A percentile compares a stretch with the other conserved stretches of the same genome.
Conservation (phyloP, 2,329 filamentous ascomycete genomes). For the Furcasterigmium furcatum region DNA sequence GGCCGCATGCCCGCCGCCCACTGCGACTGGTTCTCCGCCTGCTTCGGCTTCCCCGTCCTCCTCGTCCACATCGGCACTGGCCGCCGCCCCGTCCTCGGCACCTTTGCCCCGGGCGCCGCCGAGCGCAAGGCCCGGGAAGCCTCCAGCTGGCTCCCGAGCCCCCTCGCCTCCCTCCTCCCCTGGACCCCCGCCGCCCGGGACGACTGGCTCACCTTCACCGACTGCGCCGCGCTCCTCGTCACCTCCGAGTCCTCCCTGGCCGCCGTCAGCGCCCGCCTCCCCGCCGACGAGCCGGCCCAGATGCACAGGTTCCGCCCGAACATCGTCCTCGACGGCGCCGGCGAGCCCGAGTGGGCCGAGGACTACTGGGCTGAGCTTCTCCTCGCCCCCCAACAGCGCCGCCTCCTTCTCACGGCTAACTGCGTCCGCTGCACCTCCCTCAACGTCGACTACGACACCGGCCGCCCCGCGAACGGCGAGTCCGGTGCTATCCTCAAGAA, state of each 20-base stretch:
- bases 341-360: slow-evolving; percentile 60
- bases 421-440: slow-evolving; percentile 67
- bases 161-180: slow-evolving; percentile 26
- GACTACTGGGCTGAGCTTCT: slow-evolving; percentile 68
- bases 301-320: slow-evolving; percentile 72
- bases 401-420: slow-evolving; percentile 63
- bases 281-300: slow-evolving; percentile 39
- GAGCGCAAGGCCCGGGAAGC: neutral
- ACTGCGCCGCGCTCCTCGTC: slow-evolving; percentile 73
- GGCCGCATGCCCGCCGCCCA: slow-evolving; percentile 61
- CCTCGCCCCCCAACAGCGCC: slow-evolving; percentile 27
- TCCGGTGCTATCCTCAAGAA: slow-evolving; percentile 64
- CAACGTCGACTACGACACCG: slow-evolving; percentile 69
- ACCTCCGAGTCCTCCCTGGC: slow-evolving; percentile 67
- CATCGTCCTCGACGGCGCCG: slow-evolving; percentile 63
- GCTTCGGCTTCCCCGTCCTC: slow-evolving; percentile 59
- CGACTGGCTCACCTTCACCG: slow-evolving; percentile 64
- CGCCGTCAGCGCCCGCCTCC: slow-evolving; percentile 58
- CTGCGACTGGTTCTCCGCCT: slow-evolving; percentile 64
- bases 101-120: slow-evolving; percentile 31
- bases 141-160: slow-evolving; percentile 17
- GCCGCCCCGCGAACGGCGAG: slow-evolving; percentile 53
- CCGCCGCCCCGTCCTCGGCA: slow-evolving; percentile 59
- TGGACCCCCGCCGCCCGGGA: slow-evolving; percentile 18
- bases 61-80: slow-evolving; percentile 64